Base-by-base conservation (phyloP, 495 filamentous ascomycete species). In the Tirmania nivea region DNA sequence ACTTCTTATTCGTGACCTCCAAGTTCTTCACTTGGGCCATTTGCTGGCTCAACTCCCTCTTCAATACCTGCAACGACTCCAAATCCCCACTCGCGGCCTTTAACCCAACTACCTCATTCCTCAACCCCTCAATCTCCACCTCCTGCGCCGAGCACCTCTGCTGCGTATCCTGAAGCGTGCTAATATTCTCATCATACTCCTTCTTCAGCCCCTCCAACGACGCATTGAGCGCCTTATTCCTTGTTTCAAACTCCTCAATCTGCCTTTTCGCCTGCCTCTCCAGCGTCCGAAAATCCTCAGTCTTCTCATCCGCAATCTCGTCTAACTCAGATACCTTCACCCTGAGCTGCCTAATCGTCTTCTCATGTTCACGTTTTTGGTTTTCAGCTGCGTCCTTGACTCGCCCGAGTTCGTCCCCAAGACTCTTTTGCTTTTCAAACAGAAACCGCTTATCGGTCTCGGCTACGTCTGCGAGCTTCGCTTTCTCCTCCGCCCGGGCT, bases 51-150 rank as follows among this genome's bases (percentile, higher is more conserved):
- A 99, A 72, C 66, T 95, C 86, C 57, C 82, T 77, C 65, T 85
- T 86, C 47, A 96, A 78, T 50, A 94, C 77, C 7, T 69, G 73
- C 39, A 94, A 69, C 2, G 83, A 85, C 58, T 94, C 86, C 0
- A 78, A 76, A 67, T 95, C 90, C 19, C 80, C 87, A 1, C 81
- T 82, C 58, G 87, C 81, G 4, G 86, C 81, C 62, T 84, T 94
- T 10, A 89, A 68, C 35, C 77, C 75, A 52, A 94, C 69, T 34
- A 93, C 77, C 39, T 94, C 86, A 8, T 79, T 78, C 70, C 95
- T 86, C 3, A 96, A 65, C 10, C 77, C 68, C 0, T 79, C 83
- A 37, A 82, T 68, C 34, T 84, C 77, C 2, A 69, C 69, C 62
- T 95, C 83, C 45, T 78, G 76, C 56, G 83, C 70, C 0, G 71